Evolutionary conservation across 768 basidiomycete species (phyloP), one percentile per base, ranked within the genome.

Genomic region (Filobasidium wieringae): DNA sequence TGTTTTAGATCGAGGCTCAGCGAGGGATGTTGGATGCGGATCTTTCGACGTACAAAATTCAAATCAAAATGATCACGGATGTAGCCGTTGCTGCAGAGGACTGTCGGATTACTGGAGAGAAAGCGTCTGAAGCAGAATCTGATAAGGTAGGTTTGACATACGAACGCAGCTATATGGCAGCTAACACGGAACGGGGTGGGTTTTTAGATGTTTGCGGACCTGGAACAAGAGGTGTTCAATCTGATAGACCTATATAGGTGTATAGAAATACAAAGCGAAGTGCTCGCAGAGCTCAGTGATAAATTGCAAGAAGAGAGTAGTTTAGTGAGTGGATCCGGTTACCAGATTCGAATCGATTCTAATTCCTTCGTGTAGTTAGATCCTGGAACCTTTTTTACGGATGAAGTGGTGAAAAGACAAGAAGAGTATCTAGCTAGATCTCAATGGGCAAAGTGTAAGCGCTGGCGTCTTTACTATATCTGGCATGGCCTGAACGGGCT

Each of bases 381-480:
- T n/a, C n/a, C n/a, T n/a, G n/a, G n/a, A n/a, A n/a, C n/a, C n/a
- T n/a, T n/a, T 26, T 41, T 43, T 14, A 40, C 32, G 19, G 33
- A 30, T 27, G 29, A 51, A 2, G 43, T 47, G 22, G 51, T 33
- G 14, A 15, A 43, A 29, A 39, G 26, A 34, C 50, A 36, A 26
- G 57, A 51, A 43, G 37, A 43, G 22, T 58, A 58, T 33, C 24
- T 34, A 32, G n/a, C 26, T 7, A 30, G 32, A 14, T 54, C 52
- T 3, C 52, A 59, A 29, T 43, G 58, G 30, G 41, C 37, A 11
- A 59, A 59, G 30, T 59, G 58, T 59, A 24, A 30, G 58, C 50
- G n/a, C 39, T 7, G 4, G 26, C 22, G 14, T 7, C 8, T 7
- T 54, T 32, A 39, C 3, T 22, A 14, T 24, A 40, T 40, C 12